phyloP scores from a whole-genome alignment of 495 filamentous ascomycete genomes.

The Xylaria longipes region DNA sequence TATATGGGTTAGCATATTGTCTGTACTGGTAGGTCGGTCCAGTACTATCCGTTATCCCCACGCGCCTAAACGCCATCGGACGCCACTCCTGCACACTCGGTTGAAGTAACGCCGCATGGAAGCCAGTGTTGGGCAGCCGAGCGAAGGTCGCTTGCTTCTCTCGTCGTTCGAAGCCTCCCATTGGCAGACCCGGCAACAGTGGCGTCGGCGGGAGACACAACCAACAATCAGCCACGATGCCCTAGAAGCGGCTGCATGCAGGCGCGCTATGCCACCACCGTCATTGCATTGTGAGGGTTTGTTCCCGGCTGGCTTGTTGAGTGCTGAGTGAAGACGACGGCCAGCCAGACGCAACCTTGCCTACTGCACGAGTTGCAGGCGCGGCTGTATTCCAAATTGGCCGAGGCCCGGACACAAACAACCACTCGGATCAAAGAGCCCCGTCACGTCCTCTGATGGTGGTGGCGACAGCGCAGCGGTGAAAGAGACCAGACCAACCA shows the following conservation, averaged over 20 bases:
- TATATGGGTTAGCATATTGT: too few relatives aligned
- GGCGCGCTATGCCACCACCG: constrained; percentile 12
- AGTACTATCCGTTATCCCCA: background rate
- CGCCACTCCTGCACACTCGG: constrained; percentile 19
- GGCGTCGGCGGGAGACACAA: constrained; percentile 12
- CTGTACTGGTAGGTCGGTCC: background rate
- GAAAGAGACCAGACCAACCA: background rate
- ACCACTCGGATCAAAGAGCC: constrained; percentile 15
- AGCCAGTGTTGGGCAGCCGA: background rate
- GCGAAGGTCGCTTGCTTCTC: background rate
- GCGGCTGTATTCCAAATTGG: constrained; percentile 28
- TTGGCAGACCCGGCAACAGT: constrained; percentile 12
- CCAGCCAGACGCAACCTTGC: background rate
- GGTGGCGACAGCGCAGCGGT: constrained; percentile 6
- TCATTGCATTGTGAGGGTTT: background rate
- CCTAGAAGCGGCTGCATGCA: constrained; percentile 17
- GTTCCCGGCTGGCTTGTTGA: background rate
- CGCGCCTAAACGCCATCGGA: constrained; percentile 9
- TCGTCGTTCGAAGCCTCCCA: background rate
- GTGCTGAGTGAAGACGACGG: background rate
- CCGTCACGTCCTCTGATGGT: constrained; percentile 1
- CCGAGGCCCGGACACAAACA: constrained; percentile 20
- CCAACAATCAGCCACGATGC: constrained; percentile 19
- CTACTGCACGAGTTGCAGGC: constrained; percentile 9
- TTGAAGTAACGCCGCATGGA: constrained; percentile 14